Evolutionary conservation across 2,329 filamentous ascomycete species (phyloP), one percentile per base, ranked within the genome.

Genomic region (Monilinia polystroma): DNA sequence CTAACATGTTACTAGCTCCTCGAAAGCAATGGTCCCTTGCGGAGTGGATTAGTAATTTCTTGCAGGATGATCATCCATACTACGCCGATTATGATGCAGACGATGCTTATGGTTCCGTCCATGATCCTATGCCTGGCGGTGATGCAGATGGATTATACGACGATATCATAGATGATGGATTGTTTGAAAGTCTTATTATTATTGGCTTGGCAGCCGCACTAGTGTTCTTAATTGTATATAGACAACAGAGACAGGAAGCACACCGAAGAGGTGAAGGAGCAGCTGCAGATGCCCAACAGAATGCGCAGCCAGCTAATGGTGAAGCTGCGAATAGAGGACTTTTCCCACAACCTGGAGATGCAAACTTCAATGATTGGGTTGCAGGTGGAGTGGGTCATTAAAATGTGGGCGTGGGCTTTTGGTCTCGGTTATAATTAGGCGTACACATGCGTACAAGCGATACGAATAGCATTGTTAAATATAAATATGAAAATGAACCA

Each of bases 21-120:
- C 88, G 84, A 75, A 90, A 92, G 72, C 84, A 91, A 56, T 91
- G 90, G 81, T 92, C 91, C 0, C 81, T 96, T 26, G 85, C 84
- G 29, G 93, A 98, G 77, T 98, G 93, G 93, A 83, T 97, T 64
- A 85, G 85, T 68, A 91, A 93, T 68, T 97, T 97, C 76, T 82
- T 97, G 41, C 87, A 91, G 68, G 86, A 91, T 67, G 81, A 85
- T 60, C 81, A 83, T 47, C 70, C 71, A 60, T 85, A 85, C 72
- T 90, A 92, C 67, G 82, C 80, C 5, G 87, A 87, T 70, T 83
- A 85, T 18, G 83, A 85, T 41, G 76, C 75, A 67, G 77, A 76
- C 35, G 77, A 78, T 63, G 71, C 73, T 53, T 75, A 70, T 60
- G 71, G 75, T 20, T 76, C 81, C 41, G 84, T 84, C 63, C 83